Conservation (phyloP, 139 green algal genomes). For the Haematococcus lacustris region DNA sequence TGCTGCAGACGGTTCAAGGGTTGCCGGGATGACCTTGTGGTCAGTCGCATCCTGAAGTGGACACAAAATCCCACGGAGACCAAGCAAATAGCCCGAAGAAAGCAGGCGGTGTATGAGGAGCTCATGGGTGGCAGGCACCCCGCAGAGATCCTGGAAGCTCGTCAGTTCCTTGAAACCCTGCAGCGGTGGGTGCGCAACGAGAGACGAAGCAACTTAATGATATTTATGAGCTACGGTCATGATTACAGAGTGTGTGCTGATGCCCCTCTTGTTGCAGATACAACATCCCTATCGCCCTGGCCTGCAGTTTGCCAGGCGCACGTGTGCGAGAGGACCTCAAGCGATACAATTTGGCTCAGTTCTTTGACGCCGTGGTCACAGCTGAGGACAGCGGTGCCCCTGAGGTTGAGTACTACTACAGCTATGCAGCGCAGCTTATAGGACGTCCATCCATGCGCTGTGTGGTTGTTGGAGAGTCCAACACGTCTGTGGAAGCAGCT, state of each 20-base stretch:
- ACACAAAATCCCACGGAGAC: conserved; percentile 70
- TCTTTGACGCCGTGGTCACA: conserved; percentile 72
- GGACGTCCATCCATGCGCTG: conserved; percentile 80
- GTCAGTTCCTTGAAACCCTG: conserved; percentile 69
- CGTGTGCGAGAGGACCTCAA: conserved; percentile 34
- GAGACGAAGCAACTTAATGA: no score
- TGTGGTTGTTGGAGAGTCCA: conserved; percentile 81
- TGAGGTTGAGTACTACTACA: conserved; percentile 59
- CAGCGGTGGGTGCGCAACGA: no score
- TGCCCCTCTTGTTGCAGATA: conserved; percentile 25
- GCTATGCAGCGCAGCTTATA: conserved; percentile 60
- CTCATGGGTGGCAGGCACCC: conserved; percentile 19
- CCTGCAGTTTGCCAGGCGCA: conserved; percentile 45
- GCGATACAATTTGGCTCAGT: conserved; percentile 34
- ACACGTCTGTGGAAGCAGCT: conserved; percentile 80
- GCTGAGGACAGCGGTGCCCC: conserved; percentile 61
- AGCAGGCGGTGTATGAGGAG: conserved; percentile 34
- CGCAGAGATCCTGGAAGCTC: conserved; percentile 40
- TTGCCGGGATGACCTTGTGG: conserved; percentile 87
- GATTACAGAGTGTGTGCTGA: no score
- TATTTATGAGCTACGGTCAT: no score
- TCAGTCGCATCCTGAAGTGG: conserved; percentile 86
- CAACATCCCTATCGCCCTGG: conserved; percentile 70
- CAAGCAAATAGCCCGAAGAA: conserved; percentile 58
- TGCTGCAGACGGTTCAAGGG: conserved; percentile 41